Percentiles rank a stretch among this genome's conserved stretches.
These are phyloP conservation scores for Trametes versicolor DNA, from an alignment of 1,284 basidiomycete genomes.

Conservation along the genomic window DNA sequence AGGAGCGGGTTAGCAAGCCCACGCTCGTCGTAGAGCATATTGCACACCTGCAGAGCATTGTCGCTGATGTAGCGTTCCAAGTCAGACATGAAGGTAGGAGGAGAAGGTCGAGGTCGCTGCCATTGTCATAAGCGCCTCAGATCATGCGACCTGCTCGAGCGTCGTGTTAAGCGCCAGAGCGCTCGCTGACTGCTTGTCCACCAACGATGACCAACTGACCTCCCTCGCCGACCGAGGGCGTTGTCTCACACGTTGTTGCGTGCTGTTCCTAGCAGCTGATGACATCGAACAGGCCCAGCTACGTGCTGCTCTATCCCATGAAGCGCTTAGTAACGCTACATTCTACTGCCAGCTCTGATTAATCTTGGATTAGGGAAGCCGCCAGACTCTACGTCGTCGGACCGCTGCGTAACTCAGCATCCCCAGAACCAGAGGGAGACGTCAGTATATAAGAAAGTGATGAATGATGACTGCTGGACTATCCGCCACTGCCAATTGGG, in stretches of 20 bases:
- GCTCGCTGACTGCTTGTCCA: too few relatives aligned
- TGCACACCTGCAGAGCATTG: constrained; percentile 81
- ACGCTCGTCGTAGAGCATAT: not conserved
- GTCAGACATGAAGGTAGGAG: constrained; percentile 49
- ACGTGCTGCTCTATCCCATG: not conserved
- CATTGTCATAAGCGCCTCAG: too few relatives aligned
- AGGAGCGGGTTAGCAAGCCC: constrained; percentile 8
- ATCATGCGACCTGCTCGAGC: not conserved
- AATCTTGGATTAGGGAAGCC: not conserved
- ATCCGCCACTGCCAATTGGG: too few relatives aligned
- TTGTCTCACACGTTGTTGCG: too few relatives aligned
- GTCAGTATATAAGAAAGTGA: too few relatives aligned
- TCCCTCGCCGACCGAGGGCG: too few relatives aligned
- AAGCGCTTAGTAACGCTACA: not conserved
- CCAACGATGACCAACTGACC: too few relatives aligned
- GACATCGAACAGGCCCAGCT: not conserved
- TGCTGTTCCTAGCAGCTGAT: too few relatives aligned
- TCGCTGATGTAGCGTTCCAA: constrained; percentile 87
- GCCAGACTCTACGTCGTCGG: not conserved
- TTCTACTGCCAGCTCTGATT: too few relatives aligned
- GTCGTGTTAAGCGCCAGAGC: not conserved
- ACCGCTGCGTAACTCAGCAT: not conserved
- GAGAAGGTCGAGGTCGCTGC: not conserved
- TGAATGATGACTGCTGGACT: not conserved
- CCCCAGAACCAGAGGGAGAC: not conserved